Base-by-base conservation (phyloP, 1,284 basidiomycete species). In the Tilletia indica region DNA sequence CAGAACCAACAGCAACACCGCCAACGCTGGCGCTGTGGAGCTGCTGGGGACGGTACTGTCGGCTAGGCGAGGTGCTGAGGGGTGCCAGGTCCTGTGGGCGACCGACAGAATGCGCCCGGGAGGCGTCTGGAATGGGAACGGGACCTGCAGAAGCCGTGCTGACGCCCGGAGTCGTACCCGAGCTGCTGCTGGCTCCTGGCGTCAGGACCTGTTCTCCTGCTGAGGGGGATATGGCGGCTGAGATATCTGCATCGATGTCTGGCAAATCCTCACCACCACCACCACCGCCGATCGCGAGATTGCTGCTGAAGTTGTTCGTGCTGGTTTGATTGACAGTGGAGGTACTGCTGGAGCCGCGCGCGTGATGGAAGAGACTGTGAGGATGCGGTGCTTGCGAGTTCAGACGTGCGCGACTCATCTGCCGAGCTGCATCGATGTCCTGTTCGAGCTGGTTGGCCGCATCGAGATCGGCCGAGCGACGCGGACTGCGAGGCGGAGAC, bases 361-460 rank as follows among this genome's bases (percentile, higher is more conserved):
- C 49, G 34, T 54, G 16, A 4, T 38, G 45, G 42, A 34, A 16
- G 39, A n/a, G 39, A 64, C 54, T 21, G 61, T 36, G 12, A 3
- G 38, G 21, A 19, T 0, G 34, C 31, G 54, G 47, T 39, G 39
- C 21, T 16, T 36, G 36, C 42, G 36, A 36, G 54, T 39, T 49
- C 19, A 51, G 68, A 25, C 80, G 72, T 4, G 79, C 81, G 51
- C 77, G 76, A 74, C 78, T 81, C 80, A 83, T 80, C 70, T 79
- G 79, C n/a, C 82, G 69, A 9, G 82, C 82, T 12, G 81, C 80
- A 70, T 83, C 82, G 56, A 82, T 71, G 63, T 83, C 82, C 36
- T 81, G 81, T 54, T 80, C 75, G 31, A 82, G 74, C 71, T 83
- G 82, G 16, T 76, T 72, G 34, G 79, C 77, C 31, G 72, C 71